Base-by-base conservation (phyloP, 176 grass and related monocot genomes). In the Aegilops bicornis region DNA sequence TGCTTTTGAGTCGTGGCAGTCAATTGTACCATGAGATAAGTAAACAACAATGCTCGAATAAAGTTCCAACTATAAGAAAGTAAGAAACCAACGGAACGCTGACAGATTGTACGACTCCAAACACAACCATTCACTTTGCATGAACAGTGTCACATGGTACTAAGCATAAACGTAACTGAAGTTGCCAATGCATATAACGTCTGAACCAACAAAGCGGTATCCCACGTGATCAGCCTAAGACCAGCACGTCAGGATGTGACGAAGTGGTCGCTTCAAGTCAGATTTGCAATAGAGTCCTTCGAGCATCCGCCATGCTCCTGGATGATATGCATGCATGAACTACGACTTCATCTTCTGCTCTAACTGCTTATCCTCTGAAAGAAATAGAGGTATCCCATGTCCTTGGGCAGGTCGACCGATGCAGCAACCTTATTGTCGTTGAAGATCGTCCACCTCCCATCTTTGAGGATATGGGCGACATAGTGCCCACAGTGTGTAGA, bases 371-470 rank as follows among this genome's bases (percentile, higher is more conserved):
- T 91, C 80, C 94, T 92, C 83, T 99, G 91, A 67, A 92, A 99
- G 85, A 99, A 96, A 79, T 99, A 99, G 30, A 99, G 88, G 84
- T 99, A 99, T 17, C 92, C 97, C 94, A 99, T 96, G 76, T 99
- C 97, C 90, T 99, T 99, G 19, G 97, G 97, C 70, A 95, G 92
- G 37, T 99, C 85, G 1, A 99, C 94, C 10, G 97, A 99, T 60
- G 87, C 88, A 15, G 90, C 97, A 23, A 96, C 97, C 89, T 96
- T 99, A 22, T 80, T 91, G 73, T 99, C 97, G 14, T 99, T 99
- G 68, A 92, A 96, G 39, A 99, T 99, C 19, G 87, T 85, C 97
- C 97, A 99, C 81, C 87, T 94, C 76, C 92, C 93, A 29, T 99
- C 85, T 80, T 96, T 99, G 30, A 88, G 79, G 7, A 99, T 89